A percentile compares a stretch with the other conserved stretches of the same genome.
Evolutionary conservation across 139 green algal species (phyloP).

Genomic region (Mychonastes homosphaera): DNA sequence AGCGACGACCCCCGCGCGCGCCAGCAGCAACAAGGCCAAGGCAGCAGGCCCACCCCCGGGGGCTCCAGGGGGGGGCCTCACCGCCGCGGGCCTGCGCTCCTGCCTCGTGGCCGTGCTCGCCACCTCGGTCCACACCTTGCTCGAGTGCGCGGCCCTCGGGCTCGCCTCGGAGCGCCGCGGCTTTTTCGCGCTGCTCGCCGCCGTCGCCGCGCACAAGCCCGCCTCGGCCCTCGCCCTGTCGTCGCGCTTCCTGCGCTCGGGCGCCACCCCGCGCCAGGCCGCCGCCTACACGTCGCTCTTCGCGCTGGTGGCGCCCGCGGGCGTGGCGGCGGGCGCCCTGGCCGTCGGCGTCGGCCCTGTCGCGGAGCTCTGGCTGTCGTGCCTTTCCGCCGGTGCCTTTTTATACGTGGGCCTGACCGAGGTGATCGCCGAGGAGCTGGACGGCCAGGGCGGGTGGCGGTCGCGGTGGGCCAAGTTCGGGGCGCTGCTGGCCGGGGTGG

Average conservation of each 20-base stretch:
- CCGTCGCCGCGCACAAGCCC: conserved; percentile 37
- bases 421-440: conserved; percentile 42
- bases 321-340: conserved; percentile 23
- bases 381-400: conserved; percentile 41
- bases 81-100: conserved; percentile 18
- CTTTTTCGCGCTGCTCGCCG: conserved; percentile 22
- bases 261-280: conserved; percentile 26
- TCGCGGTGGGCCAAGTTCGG: conserved; percentile 27
- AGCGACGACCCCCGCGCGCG: too few relatives aligned
- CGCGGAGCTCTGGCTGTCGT: conserved; percentile 29
- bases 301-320: conserved; percentile 23
- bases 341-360: conserved; percentile 18
- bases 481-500: conserved; percentile 26
- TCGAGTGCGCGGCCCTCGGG: conserved; percentile 37
- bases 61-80: too few relatives aligned
- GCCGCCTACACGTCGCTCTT: conserved; percentile 27
- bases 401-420: conserved; percentile 38
- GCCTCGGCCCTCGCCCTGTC: conserved; percentile 31
- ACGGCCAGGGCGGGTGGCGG: conserved; percentile 26
- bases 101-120: conserved; percentile 31
- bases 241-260: conserved; percentile 32
- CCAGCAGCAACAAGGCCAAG: too few relatives aligned
- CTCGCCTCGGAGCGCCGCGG: conserved; percentile 22
- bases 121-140: conserved; percentile 32
- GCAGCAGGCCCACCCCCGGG: too few relatives aligned